Evolutionary conservation across 768 basidiomycete species (phyloP).

Genomic region (Leucocoprinus sp.): DNA sequence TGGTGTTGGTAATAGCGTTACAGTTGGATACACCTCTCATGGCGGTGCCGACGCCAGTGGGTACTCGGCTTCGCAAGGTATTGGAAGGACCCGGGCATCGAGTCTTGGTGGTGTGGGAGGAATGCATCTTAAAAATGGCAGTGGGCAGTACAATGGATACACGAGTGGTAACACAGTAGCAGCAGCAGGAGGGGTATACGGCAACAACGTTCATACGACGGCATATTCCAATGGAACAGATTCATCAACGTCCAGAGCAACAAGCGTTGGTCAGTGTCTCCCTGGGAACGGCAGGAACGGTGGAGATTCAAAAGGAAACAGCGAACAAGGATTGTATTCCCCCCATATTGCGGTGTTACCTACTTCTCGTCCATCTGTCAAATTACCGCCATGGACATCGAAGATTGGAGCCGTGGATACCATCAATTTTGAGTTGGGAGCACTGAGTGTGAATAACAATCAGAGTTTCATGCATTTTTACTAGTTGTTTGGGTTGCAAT

Average conservation of each 20-base stretch:
- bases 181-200: not conserved
- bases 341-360: conserved; percentile 6
- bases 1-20: conserved; percentile 1
- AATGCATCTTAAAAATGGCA: not conserved
- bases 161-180: not conserved
- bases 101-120: not conserved
- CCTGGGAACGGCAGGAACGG: not conserved
- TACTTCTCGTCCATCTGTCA: conserved; percentile 5
- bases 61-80: conserved; percentile 6
- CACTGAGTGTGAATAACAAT: conserved; percentile 32
- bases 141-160: conserved; percentile 4
- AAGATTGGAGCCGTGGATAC: conserved; percentile 36
- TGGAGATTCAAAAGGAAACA: too few relatives aligned
- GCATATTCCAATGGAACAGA: not conserved
- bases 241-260: not conserved
- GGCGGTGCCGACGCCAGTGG: not conserved
- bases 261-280: too few relatives aligned
- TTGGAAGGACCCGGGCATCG: conserved; percentile 5
- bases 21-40: conserved; percentile 3
- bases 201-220: conserved; percentile 9
- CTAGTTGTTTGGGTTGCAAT: conserved; percentile 15
- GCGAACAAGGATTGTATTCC: conserved; percentile 24
- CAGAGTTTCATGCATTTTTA: conserved; percentile 44
- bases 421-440: conserved; percentile 41
- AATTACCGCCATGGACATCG: conserved; percentile 23